A percentile compares a stretch with the other conserved stretches of the same genome.
Conservation (phyloP, 2,329 filamentous ascomycete genomes). For the Phyllosticta citrichinensis region DNA sequence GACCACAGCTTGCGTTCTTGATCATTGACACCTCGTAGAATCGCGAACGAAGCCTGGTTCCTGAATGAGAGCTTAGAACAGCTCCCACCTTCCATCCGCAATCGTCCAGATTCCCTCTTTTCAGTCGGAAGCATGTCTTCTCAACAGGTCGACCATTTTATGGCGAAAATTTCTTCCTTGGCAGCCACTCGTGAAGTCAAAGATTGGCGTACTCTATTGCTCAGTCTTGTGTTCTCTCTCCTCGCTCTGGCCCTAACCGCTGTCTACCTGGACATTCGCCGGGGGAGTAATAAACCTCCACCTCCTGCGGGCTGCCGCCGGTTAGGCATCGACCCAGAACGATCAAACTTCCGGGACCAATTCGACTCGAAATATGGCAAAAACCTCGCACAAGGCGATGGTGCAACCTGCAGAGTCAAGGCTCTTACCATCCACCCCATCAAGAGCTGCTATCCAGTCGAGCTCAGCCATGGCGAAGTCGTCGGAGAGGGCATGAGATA, state of each 20-base stretch:
- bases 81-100: background rate
- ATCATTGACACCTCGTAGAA: background rate
- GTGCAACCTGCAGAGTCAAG: constrained; percentile 40
- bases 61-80: background rate
- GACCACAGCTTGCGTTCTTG: background rate
- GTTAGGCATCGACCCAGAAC: constrained; percentile 35
- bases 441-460: constrained; percentile 71
- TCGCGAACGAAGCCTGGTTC: background rate
- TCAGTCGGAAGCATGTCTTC: background rate
- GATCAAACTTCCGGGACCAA: constrained; percentile 48
- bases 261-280: constrained; percentile 1
- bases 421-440: constrained; percentile 73
- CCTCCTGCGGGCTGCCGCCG: constrained; percentile 40
- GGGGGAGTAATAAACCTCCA: background rate
- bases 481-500: constrained; percentile 61
- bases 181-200: constrained; percentile 16
- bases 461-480: constrained; percentile 55
- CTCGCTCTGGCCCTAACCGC: background rate
- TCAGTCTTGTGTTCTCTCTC: background rate
- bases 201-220: background rate
- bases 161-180: background rate
- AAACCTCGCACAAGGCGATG: constrained; percentile 4
- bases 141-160: background rate
- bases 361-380: constrained; percentile 40
- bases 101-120: background rate